Conservation (phyloP, 192 early-diverging fungal genomes). For the Podila clonocystis region DNA sequence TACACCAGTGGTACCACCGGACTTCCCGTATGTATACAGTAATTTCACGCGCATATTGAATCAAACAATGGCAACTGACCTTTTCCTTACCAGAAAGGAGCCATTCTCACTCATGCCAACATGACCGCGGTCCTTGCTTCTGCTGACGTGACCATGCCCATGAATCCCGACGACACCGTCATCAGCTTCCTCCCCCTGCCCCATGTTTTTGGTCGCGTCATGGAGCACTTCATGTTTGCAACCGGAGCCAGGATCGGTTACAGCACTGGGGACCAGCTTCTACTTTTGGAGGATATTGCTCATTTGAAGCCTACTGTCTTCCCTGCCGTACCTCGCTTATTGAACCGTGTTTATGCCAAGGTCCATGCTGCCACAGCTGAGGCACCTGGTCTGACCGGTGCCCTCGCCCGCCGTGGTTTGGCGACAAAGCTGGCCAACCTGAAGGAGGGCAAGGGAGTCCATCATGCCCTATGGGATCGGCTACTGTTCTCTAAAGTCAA, state of each 20-base stretch:
- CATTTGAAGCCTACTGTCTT: slow-evolving; percentile 88
- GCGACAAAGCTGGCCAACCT: slow-evolving; percentile 71
- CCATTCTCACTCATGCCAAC: slow-evolving; percentile 82
- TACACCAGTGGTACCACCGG: slow-evolving; percentile 93
- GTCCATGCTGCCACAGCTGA: slow-evolving; percentile 67
- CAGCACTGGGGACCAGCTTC: slow-evolving; percentile 75
- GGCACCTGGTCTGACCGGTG: slow-evolving; percentile 70
- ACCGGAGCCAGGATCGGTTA: slow-evolving; percentile 81
- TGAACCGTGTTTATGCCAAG: slow-evolving; percentile 90
- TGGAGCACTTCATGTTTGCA: slow-evolving; percentile 58
- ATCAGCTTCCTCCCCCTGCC: slow-evolving; percentile 87
- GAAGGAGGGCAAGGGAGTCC: slow-evolving; percentile 65
- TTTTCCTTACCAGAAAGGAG: slow-evolving; percentile 53
- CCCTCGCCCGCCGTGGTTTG: slow-evolving; percentile 66
- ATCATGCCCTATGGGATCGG: slow-evolving; percentile 90
- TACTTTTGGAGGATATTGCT: slow-evolving; percentile 83
- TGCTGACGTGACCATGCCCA: slow-evolving; percentile 14
- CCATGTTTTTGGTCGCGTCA: slow-evolving; percentile 86
- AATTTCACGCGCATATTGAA: neutral
- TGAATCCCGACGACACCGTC: slow-evolving; percentile 3
- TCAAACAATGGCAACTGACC: neutral
- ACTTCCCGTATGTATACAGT: slow-evolving; percentile 67
- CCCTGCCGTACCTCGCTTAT: slow-evolving; percentile 85
- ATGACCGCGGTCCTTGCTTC: slow-evolving; percentile 60
- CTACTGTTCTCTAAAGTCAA: slow-evolving; percentile 83